Evolutionary conservation across 116 monocot species (phyloP).

Genomic region (Phalaenopsis hybrid): DNA sequence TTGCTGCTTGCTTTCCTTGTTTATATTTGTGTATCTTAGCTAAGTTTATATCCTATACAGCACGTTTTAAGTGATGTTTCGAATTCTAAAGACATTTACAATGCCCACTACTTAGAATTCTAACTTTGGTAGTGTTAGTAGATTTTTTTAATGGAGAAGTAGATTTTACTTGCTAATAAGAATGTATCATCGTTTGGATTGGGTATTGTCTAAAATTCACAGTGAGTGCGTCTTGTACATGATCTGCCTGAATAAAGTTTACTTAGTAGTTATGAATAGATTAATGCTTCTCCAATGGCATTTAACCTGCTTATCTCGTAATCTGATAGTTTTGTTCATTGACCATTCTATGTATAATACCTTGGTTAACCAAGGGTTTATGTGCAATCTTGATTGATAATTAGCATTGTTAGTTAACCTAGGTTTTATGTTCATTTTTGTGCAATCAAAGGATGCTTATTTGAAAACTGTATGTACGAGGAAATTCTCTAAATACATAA

Average conservation of each 20-base stretch:
- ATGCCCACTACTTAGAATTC: background rate
- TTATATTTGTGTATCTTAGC: background rate
- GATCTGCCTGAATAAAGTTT: background rate
- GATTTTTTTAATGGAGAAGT: background rate
- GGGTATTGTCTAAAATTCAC: background rate
- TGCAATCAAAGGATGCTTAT: too few species aligned
- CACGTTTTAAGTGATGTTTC: background rate
- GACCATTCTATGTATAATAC: background rate
- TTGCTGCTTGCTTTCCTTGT: background rate
- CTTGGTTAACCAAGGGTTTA: background rate
- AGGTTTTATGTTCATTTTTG: background rate
- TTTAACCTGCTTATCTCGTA: background rate
- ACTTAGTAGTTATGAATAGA: background rate
- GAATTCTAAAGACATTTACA: background rate
- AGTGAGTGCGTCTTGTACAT: background rate
- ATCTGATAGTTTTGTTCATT: background rate
- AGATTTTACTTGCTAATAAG: conserved; percentile 2
- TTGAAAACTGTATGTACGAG: too few species aligned
- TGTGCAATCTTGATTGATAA: too few species aligned
- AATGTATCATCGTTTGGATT: background rate
- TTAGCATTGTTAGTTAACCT: background rate
- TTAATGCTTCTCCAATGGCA: background rate
- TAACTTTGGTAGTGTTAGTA: background rate
- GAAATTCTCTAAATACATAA: too few species aligned
- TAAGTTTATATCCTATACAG: background rate